Base-by-base conservation (phyloP, 305 asterid species). In the Ilex paraguariensis region DNA sequence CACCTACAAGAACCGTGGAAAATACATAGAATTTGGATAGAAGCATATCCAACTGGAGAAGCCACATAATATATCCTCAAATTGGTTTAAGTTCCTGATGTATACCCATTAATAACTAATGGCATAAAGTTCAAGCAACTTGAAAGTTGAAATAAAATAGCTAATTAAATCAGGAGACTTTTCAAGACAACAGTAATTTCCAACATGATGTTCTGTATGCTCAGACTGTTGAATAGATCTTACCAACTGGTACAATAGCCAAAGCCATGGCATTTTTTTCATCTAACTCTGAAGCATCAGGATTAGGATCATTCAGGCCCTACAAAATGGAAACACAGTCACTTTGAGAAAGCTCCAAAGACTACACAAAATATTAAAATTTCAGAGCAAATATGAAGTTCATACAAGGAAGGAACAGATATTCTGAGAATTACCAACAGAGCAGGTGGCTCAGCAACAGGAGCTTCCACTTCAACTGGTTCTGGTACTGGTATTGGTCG, bases 181-280 rank as follows among this genome's bases (percentile, higher is more conserved):
- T 36, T 36, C 42, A 36, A 33, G 21, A 21, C 28, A 36, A 36
- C 42, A 36, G 6, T 5, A 36, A 36, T 36, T 36, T 36, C 42
- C 6, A 36, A 36, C 42, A 36, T 36, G 9, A 36, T 36, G 7
- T 36, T 36, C 42, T 36, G 9, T 36, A 36, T 36, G 42, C 2
- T 36, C 3, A 2, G 42, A 36, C 9, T 36, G 42, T 36, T 36
- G 42, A 36, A 36, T 21, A 21, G 28, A 21, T 13, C 14, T 36
- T 80, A 88, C 99, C 93, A 60, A 70, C 84, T 46, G 99, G 95
- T 54, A 94, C 88, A 73, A 94, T 91, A 62, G 97, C 98, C 68
- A 91, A 79, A 71, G 98, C 98, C 84, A 83, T 44, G 54, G 98
- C 83, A 74, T 94, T 94, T 75, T 82, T 91, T 83, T 91, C 93